These are phyloP conservation scores for Sphagnum magellanicum DNA, from an alignment of 228 moss, liverwort and hornwort species.

Conservation along the genomic window DNA sequence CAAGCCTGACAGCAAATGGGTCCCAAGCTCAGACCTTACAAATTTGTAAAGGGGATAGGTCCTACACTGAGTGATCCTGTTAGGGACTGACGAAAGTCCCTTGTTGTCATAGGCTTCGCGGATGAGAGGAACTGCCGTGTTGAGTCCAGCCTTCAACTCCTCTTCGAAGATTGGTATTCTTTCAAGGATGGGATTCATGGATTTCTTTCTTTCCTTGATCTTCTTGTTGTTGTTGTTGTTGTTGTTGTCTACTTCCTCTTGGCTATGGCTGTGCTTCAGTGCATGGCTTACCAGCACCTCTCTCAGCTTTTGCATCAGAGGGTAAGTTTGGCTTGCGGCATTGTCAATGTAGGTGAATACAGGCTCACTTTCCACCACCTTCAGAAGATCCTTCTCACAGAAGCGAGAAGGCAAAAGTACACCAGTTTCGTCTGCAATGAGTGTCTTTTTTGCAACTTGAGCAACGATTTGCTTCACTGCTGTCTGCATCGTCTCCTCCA, in stretches of 20 bases:
- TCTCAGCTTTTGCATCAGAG: conserved; percentile 34
- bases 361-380: conserved; percentile 19
- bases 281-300: conserved; percentile 22
- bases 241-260: not conserved
- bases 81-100: conserved; percentile 12
- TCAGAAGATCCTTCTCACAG: conserved; percentile 29
- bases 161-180: conserved; percentile 14
- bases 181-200: conserved; percentile 13
- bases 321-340: conserved; percentile 28
- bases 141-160: conserved; percentile 11
- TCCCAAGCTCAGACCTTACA: conserved; percentile 14
- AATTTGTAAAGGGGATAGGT: conserved; percentile 21
- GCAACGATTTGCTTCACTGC: conserved; percentile 19
- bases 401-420: conserved; percentile 13
- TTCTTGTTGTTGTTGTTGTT: no score
- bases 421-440: conserved; percentile 9
- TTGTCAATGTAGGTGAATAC: conserved; percentile 20
- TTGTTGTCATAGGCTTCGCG: conserved; percentile 16
- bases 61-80: conserved; percentile 17
- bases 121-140: conserved; percentile 4
- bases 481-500: not conserved
- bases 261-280: conserved; percentile 10
- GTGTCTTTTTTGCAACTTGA: conserved; percentile 20
- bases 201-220: no score
- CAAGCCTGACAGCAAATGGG: conserved; percentile 14